Evolutionary conservation across 75 land plant species (phyloP), one percentile per base, ranked within the genome.

Genomic region (Pinus tabuliformis): DNA sequence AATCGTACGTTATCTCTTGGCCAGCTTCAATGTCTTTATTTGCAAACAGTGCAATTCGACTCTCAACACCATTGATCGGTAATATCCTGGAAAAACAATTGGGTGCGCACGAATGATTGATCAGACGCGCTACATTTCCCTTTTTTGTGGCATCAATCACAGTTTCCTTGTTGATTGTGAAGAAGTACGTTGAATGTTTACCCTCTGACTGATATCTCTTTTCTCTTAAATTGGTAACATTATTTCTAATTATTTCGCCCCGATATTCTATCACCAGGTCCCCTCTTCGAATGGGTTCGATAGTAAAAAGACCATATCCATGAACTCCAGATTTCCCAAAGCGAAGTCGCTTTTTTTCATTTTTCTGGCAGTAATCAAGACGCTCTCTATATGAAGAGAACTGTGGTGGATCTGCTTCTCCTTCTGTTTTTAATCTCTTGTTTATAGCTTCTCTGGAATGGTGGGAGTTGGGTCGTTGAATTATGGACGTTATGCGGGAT

Each of bases 251-350:
- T 37, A 76, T 59, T 78, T 85, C 85, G 20, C 86, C 86, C 33
- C 77, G 39, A 57, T 85, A 85, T 61, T 85, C 86, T 30, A 81
- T 22, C 85, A 95, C 99, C 92, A 91, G 88, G 78, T 96, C 92
- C 73, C 97, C 97, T 80, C 93, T 92, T 84, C 83, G 86, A 73
- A 96, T 93, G 68, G 83, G 77, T n/a, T 79, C 74, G 59, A 93
- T 88, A 54, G 99, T 94, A 87, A 96, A 93, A 11, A 96, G 83
- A 37, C 97, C 99, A 91, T 92, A 93, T 63, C 97, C 95, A 83
- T 96, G 99, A 62, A 93, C 91, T 54, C 91, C 90, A 60, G 99
- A 96, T 83, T 81, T 88, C 21, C 99, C 99, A 80, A 93, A 89
- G 71, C 99, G 87, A 68, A 96, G 87, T 57, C 91, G 79, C 37